Percentiles rank a stretch among this genome's conserved stretches.
Evolutionary conservation across 441 rosid genomes (phyloP).

Genomic region (Daphne laureola): DNA sequence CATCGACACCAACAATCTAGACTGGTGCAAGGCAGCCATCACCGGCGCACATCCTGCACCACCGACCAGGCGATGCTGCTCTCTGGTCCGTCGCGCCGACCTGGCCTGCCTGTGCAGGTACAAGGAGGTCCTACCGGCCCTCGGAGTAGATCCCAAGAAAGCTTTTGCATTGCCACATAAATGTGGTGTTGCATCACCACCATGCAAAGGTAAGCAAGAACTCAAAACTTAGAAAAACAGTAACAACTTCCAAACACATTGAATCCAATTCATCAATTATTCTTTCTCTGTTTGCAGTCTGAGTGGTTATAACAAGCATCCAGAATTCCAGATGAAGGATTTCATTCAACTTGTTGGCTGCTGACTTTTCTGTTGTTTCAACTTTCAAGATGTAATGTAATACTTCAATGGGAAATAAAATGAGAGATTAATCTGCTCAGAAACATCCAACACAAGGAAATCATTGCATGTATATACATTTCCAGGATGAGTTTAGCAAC

Average conservation of each 20-base stretch:
- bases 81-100: slow-evolving; percentile 25
- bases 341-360: not conserved
- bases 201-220: slow-evolving; percentile 28
- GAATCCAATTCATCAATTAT: too few relatives aligned
- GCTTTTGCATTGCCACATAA: slow-evolving; percentile 38
- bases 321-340: not conserved
- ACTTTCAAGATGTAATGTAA: too few relatives aligned
- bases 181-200: slow-evolving; percentile 33
- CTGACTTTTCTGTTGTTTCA: not conserved
- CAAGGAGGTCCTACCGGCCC: slow-evolving; percentile 31
- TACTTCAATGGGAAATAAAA: too few relatives aligned
- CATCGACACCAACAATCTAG: slow-evolving; percentile 26
- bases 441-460: too few relatives aligned
- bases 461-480: too few relatives aligned
- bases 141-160: slow-evolving; percentile 30
- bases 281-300: not conserved
- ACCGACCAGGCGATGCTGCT: slow-evolving; percentile 37
- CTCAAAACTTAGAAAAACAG: not conserved
- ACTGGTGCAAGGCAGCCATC: slow-evolving; percentile 36
- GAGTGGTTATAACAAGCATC: not conserved
- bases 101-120: slow-evolving; percentile 39
- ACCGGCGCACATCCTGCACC: slow-evolving; percentile 32
- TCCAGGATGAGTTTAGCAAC: too few relatives aligned
- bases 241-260: too few relatives aligned
- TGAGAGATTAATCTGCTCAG: too few relatives aligned